Evolutionary conservation across 352 stramenopile species (phyloP).

Genomic region (Phytopythium helicoides): DNA sequence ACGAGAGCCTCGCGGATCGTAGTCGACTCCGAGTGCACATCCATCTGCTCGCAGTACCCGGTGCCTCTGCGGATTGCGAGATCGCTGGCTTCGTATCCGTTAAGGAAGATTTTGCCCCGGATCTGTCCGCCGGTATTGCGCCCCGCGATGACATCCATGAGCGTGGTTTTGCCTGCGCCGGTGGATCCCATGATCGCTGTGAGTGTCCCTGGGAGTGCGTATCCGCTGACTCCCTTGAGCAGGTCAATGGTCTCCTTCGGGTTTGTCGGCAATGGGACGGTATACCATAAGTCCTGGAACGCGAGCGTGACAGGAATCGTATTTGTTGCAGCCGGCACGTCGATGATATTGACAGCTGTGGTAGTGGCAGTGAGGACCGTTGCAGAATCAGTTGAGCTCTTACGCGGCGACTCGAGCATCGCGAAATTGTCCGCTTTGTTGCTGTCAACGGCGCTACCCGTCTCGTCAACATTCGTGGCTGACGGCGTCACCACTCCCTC

Average conservation of each 20-base stretch:
- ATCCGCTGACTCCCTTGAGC: slow-evolving; percentile 38
- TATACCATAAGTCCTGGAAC: slow-evolving; percentile 44
- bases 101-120: slow-evolving; percentile 76
- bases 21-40: slow-evolving; percentile 79
- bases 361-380: slow-evolving; percentile 6
- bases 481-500: not conserved
- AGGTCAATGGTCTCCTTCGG: slow-evolving; percentile 30
- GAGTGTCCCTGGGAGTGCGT: slow-evolving; percentile 36
- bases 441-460: not conserved
- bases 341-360: not conserved
- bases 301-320: slow-evolving; percentile 32
- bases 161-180: slow-evolving; percentile 87
- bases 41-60: slow-evolving; percentile 70
- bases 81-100: slow-evolving; percentile 54
- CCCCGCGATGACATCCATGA: slow-evolving; percentile 92
- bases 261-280: slow-evolving; percentile 13
- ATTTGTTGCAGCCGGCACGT: slow-evolving; percentile 6
- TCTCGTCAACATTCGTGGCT: not conserved
- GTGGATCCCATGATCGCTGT: slow-evolving; percentile 54
- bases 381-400: slow-evolving; percentile 6
- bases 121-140: slow-evolving; percentile 83
- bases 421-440: too few relatives aligned
- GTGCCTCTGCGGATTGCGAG: slow-evolving; percentile 26
- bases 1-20: slow-evolving; percentile 85
- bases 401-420: not conserved